phyloP scores from a whole-genome alignment of 176 grass and related monocot species.

The Cymbopogon citratus region DNA sequence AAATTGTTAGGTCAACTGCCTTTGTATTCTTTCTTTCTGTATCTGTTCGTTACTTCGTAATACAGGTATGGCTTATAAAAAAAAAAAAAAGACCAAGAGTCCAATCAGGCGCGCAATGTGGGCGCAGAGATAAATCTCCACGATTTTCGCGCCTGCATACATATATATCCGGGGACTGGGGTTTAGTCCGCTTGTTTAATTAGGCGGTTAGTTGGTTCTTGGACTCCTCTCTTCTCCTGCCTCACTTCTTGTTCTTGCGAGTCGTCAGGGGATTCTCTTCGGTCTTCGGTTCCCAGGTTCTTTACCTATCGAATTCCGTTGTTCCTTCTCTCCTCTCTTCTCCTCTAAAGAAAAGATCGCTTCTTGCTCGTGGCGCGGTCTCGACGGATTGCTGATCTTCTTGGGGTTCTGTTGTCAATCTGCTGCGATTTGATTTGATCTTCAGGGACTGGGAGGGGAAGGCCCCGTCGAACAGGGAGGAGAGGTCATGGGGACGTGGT shows the following conservation, averaged over 20 bases:
- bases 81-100: background rate
- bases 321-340: background rate
- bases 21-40: too few relatives aligned
- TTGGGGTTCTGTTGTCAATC: background rate
- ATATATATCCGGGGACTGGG: background rate
- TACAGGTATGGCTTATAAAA: too few relatives aligned
- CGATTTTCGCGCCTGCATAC: background rate
- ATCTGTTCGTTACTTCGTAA: too few relatives aligned
- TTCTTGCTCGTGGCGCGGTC: background rate
- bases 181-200: background rate
- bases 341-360: background rate
- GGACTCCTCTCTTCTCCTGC: background rate
- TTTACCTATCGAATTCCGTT: background rate
- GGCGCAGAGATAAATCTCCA: background rate
- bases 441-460: background rate
- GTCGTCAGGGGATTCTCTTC: background rate
- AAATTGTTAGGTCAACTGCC: too few relatives aligned
- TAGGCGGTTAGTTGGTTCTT: background rate
- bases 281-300: background rate
- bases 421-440: background rate
- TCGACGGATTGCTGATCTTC: background rate
- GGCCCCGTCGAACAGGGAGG: background rate
- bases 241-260: background rate
- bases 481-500: conserved; percentile 42
- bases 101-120: background rate